phyloP scores from a whole-genome alignment of 805 yeast genomes.

The Tetrapisispora iriomotensis region DNA sequence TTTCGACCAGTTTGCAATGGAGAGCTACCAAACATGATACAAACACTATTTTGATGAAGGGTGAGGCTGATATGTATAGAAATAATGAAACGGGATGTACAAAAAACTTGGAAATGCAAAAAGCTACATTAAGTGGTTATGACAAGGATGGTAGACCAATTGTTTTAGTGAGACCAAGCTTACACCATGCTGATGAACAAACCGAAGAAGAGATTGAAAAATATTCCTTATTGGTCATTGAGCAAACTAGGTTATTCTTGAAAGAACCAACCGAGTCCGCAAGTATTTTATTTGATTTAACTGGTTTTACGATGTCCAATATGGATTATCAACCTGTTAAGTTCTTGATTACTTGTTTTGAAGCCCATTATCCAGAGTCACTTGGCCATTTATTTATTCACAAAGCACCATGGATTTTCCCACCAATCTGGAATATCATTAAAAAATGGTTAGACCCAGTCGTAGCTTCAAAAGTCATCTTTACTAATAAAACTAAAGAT shows the following conservation, averaged over 20 bases:
- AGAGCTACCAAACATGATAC: conserved; percentile 51
- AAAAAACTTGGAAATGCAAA: conserved; percentile 43
- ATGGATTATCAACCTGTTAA: conserved; percentile 92
- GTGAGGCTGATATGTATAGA: conserved; percentile 56
- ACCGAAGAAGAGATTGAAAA: conserved; percentile 61
- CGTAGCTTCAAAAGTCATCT: conserved; percentile 82
- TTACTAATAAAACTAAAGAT: conserved; percentile 65
- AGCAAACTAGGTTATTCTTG: conserved; percentile 66
- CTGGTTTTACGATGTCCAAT: conserved; percentile 78
- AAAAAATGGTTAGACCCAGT: conserved; percentile 95
- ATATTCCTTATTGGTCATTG: conserved; percentile 69
- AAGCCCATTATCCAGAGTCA: conserved; percentile 94
- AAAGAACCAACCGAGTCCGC: conserved; percentile 67
- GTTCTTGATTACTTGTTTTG: conserved; percentile 79
- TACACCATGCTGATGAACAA: conserved; percentile 63
- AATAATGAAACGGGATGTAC: conserved; percentile 35
- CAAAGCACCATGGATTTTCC: conserved; percentile 95
- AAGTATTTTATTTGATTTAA: conserved; percentile 75
- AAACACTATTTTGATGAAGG: conserved; percentile 53
- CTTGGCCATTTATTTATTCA: conserved; percentile 77
- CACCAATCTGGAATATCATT: conserved; percentile 87
- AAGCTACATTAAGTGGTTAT: conserved; percentile 64
- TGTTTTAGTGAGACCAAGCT: conserved; percentile 68
- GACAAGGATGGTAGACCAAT: conserved; percentile 72
- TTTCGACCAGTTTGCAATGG: conserved; percentile 69